Conservation (phyloP, 208 protist genomes). For the Phytomonas sp. region DNA sequence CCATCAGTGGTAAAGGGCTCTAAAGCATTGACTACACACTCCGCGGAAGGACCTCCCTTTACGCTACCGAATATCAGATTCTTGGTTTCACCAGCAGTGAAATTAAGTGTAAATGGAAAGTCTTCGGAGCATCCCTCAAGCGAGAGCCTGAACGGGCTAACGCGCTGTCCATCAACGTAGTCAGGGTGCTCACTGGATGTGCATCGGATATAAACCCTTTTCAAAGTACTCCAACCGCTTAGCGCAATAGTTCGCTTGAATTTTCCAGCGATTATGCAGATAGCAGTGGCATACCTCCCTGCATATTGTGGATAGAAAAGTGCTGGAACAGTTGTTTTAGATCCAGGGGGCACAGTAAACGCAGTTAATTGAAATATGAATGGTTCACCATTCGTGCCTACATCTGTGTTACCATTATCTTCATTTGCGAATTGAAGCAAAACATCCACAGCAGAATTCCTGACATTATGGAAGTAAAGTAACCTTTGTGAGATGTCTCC, state of each 20-base stretch:
- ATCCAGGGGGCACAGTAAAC: slow-evolving; percentile 31
- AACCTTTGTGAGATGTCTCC: slow-evolving; percentile 14
- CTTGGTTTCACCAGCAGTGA: slow-evolving; percentile 31
- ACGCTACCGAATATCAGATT: slow-evolving; percentile 36
- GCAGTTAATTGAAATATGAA: slow-evolving; percentile 35
- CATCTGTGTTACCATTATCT: slow-evolving; percentile 2
- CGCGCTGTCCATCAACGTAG: neutral
- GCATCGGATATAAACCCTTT: slow-evolving; percentile 19
- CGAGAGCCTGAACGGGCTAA: slow-evolving; percentile 2
- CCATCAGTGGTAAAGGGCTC: slow-evolving; percentile 27
- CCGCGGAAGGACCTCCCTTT: slow-evolving; percentile 24
- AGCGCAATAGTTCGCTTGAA: slow-evolving; percentile 28
- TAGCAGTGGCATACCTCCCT: slow-evolving; percentile 12
- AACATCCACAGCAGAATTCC: slow-evolving; percentile 49
- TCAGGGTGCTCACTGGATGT: neutral
- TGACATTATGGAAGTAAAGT: slow-evolving; percentile 41
- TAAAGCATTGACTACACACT: slow-evolving; percentile 35
- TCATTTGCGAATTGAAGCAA: slow-evolving; percentile 17
- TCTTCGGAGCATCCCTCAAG: slow-evolving; percentile 6
- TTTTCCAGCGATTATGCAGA: slow-evolving; percentile 27
- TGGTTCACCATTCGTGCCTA: neutral
- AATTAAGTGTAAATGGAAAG: slow-evolving; percentile 31
- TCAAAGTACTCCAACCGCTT: slow-evolving; percentile 20
- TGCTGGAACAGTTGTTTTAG: slow-evolving; percentile 11
- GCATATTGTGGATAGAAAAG: slow-evolving; percentile 30